Percentiles rank a stretch among this genome's conserved stretches.
Conservation (phyloP, 2,329 filamentous ascomycete species). For the Calonectria ilicicola region DNA sequence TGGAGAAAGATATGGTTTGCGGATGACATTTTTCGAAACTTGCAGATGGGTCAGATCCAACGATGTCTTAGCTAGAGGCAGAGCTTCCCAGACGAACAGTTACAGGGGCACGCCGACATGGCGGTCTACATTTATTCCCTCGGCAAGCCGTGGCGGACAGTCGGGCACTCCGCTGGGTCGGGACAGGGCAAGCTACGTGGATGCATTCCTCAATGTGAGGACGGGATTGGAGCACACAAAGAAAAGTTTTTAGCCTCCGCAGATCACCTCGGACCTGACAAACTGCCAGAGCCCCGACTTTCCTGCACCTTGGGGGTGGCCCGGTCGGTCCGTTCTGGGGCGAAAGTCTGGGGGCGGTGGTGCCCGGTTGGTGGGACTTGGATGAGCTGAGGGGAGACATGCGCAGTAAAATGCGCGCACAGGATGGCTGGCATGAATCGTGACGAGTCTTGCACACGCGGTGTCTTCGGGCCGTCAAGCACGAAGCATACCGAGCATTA, state of each 20-base stretch:
- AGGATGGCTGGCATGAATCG: constrained; percentile 1
- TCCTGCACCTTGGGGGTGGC: constrained; percentile 1
- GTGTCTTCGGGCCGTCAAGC: not conserved
- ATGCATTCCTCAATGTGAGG: not conserved
- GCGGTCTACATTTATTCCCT: constrained; percentile 5
- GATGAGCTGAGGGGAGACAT: constrained; percentile 1
- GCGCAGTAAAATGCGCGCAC: not conserved
- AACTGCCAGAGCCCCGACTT: constrained; percentile 6
- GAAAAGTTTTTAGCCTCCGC: constrained; percentile 8
- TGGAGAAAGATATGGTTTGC: not conserved
- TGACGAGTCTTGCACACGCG: not conserved
- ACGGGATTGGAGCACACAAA: not conserved
- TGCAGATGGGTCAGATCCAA: not conserved
- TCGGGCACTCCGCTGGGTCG: not conserved
- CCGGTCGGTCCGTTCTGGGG: constrained; percentile 9
- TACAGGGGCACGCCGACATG: not conserved
- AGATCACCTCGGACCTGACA: not conserved
- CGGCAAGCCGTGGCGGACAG: not conserved
- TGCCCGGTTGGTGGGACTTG: constrained; percentile 3
- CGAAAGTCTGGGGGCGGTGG: constrained; percentile 10
- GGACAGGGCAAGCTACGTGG: not conserved
- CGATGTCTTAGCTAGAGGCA: not conserved
- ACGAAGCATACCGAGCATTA: not conserved
- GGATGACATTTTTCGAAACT: not conserved
- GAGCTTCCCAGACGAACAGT: not conserved